These are phyloP conservation scores for Picea abies DNA, from an alignment of 83 land plant genomes.

Conservation along the genomic window DNA sequence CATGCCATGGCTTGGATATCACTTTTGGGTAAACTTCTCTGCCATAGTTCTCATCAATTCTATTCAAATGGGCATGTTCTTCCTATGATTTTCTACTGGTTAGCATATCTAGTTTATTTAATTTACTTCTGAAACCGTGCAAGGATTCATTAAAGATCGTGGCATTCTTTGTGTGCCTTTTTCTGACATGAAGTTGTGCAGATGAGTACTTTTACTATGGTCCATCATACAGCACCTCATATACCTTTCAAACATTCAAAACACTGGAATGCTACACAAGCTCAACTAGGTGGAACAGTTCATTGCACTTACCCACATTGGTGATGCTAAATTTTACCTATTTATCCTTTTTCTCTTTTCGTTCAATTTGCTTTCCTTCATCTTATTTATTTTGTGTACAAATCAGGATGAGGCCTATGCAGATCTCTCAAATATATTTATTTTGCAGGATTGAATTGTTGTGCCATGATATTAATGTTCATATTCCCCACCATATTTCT, in stretches of 20 bases:
- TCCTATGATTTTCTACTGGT: no score
- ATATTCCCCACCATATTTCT: slow-evolving; percentile 89
- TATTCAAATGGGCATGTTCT: no score
- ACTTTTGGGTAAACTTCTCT: slow-evolving; percentile 77
- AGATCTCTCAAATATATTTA: no score
- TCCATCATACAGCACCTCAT: slow-evolving; percentile 98
- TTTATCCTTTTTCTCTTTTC: no score
- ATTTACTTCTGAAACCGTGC: no score
- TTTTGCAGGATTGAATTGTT: slow-evolving; percentile 69
- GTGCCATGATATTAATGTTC: slow-evolving; percentile 89
- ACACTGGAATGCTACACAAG: slow-evolving; percentile 88
- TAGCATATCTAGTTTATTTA: no score
- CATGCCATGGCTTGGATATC: slow-evolving; percentile 97
- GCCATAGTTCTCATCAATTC: no score
- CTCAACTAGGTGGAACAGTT: slow-evolving; percentile 94
- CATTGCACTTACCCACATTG: slow-evolving; percentile 93
- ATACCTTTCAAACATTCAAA: slow-evolving; percentile 82
- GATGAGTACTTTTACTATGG: slow-evolving; percentile 99
- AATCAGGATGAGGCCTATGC: no score
- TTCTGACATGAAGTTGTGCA: slow-evolving; percentile 14
- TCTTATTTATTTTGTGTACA: no score
- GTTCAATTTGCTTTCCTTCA: no score
- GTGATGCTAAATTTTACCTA: slow-evolving; percentile 25
- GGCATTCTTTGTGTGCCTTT: no score
- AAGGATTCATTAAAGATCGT: no score